Percentiles rank a stretch among this genome's conserved stretches.
These are phyloP conservation scores for Ampelomyces quisqualis DNA, from an alignment of 2,329 filamentous ascomycete genomes.

Conservation along the genomic window DNA sequence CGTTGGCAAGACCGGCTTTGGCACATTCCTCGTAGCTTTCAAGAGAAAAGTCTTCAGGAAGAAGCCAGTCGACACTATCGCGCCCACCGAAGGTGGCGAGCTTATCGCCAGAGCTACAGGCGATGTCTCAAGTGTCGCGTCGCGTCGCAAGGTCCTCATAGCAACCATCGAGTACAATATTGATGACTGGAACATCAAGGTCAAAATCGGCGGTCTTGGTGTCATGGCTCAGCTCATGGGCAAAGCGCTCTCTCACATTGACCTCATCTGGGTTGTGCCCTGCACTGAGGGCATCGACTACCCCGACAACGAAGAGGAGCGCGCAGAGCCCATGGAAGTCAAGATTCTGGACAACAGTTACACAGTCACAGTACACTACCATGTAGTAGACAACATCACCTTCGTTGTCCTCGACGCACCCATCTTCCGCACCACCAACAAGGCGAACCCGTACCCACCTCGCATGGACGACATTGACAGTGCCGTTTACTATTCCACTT, in stretches of 20 bases:
- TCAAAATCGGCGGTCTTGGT: not conserved
- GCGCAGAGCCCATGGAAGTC: not conserved
- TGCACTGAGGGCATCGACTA: not conserved
- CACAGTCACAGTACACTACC: not conserved
- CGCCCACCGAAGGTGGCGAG: not conserved
- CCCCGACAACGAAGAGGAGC: not conserved
- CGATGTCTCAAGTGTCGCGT: not conserved
- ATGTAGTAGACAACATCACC: not conserved
- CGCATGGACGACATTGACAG: slow-evolving; percentile 1
- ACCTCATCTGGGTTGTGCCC: not conserved
- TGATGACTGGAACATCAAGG: slow-evolving; percentile 1
- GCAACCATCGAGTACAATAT: not conserved
- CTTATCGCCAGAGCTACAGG: not conserved
- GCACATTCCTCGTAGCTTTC: not conserved
- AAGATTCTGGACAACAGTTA: not conserved
- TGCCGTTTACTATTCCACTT: not conserved
- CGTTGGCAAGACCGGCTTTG: not conserved
- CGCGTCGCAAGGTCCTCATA: not conserved
- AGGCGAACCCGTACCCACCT: not conserved
- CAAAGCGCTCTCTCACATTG: not conserved
- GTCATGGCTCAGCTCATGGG: not conserved
- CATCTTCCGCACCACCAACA: not conserved
- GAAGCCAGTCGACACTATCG: not conserved
- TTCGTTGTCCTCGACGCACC: slow-evolving; percentile 1
- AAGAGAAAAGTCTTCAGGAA: not conserved